Evolutionary conservation across 2,329 filamentous ascomycete species (phyloP).

Genomic region (Claviceps arundinis): DNA sequence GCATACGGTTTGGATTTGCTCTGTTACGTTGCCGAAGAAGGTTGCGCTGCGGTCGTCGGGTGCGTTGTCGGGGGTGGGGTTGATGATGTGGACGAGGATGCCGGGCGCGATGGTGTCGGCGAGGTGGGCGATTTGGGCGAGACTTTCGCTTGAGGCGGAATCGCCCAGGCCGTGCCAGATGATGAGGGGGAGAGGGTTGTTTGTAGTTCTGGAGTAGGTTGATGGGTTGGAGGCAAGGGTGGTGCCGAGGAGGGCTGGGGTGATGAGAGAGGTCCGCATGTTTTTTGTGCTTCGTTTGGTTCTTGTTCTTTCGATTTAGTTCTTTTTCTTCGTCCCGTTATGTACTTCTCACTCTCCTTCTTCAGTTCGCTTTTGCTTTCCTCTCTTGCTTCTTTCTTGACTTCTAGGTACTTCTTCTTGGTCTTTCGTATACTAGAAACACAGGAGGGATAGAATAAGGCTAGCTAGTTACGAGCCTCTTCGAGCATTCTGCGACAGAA

Average conservation of each 20-base stretch:
- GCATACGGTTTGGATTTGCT: conserved; percentile 68
- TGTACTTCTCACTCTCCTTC: neutral
- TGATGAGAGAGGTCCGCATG: conserved; percentile 12
- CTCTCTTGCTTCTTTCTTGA: no score
- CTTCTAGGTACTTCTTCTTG: no score
- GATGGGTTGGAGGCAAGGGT: conserved; percentile 20
- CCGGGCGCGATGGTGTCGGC: conserved; percentile 67
- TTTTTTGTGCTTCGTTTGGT: neutral
- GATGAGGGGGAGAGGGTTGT: conserved; percentile 72
- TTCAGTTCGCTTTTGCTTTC: neutral
- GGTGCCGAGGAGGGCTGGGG: conserved; percentile 1
- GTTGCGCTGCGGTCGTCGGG: conserved; percentile 64
- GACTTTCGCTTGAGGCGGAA: conserved; percentile 63
- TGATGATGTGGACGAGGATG: conserved; percentile 29
- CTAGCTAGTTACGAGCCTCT: neutral
- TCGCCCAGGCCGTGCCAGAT: conserved; percentile 86
- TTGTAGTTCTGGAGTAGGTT: conserved; percentile 25
- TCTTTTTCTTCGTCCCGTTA: no score
- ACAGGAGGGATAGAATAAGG: no score
- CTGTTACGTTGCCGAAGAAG: conserved; percentile 81
- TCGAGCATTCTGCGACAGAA: neutral
- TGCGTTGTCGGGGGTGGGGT: conserved; percentile 23
- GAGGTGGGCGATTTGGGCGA: conserved; percentile 61
- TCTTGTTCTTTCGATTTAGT: neutral
- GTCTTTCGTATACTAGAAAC: no score